A percentile compares a stretch with the other conserved stretches of the same genome.
Evolutionary conservation across 352 stramenopile genomes (phyloP).

Genomic region (Pythium biforme): DNA sequence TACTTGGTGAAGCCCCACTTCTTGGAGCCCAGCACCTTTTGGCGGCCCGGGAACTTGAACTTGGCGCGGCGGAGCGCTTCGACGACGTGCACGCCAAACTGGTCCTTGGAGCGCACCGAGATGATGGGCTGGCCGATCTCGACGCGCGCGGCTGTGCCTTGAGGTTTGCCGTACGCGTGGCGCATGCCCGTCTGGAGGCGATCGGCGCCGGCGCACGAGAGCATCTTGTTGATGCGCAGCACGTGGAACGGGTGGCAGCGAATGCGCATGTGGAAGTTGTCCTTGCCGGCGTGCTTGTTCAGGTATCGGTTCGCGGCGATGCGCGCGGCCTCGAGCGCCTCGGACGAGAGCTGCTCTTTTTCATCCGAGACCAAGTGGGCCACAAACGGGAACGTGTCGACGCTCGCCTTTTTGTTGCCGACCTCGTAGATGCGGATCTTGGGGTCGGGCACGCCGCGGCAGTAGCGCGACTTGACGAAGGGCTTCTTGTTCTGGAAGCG

Average conservation of each 20-base stretch:
- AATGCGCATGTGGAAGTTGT: slow-evolving; percentile 99
- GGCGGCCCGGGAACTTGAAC: slow-evolving; percentile 99
- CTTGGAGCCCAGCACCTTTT: slow-evolving; percentile 99
- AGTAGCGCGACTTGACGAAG: slow-evolving; percentile 99
- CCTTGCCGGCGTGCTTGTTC: slow-evolving; percentile 97
- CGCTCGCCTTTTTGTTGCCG: slow-evolving; percentile 97
- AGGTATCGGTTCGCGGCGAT: slow-evolving; percentile 99
- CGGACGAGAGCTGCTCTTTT: slow-evolving; percentile 94
- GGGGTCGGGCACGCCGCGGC: slow-evolving; percentile 96
- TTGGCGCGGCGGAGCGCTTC: slow-evolving; percentile 99
- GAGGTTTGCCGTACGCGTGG: slow-evolving; percentile 99
- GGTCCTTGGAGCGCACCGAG: slow-evolving; percentile 96
- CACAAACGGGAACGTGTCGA: slow-evolving; percentile 99
- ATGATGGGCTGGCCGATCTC: slow-evolving; percentile 99
- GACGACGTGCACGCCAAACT: slow-evolving; percentile 91
- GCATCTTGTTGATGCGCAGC: slow-evolving; percentile 99
- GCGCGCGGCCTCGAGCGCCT: slow-evolving; percentile 98
- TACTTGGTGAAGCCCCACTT: slow-evolving; percentile 94
- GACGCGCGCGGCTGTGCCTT: slow-evolving; percentile 97
- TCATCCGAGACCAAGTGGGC: slow-evolving; percentile 95
- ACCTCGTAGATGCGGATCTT: slow-evolving; percentile 99
- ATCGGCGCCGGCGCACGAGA: slow-evolving; percentile 99
- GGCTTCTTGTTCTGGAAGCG: slow-evolving; percentile 99
- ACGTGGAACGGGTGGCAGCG: slow-evolving; percentile 99
- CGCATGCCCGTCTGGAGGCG: slow-evolving; percentile 98